A percentile compares a stretch with the other conserved stretches of the same genome.
These are phyloP conservation scores for Lipomyces anomalus DNA, from an alignment of 805 yeast genomes.

Conservation along the genomic window DNA sequence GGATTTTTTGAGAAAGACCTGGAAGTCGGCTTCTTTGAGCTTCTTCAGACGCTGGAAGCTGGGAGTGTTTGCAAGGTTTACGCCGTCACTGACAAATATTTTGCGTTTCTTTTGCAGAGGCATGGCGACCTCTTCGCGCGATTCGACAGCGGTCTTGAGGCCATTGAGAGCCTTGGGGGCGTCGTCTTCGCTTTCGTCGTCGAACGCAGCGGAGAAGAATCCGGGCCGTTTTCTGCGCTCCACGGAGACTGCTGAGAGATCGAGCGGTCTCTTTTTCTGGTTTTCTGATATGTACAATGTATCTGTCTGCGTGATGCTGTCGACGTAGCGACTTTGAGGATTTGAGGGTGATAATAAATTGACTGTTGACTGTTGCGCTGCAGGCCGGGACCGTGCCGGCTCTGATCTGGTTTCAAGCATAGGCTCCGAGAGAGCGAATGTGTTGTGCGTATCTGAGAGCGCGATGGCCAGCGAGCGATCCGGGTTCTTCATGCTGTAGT, in stretches of 20 bases:
- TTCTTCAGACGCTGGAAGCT: not conserved
- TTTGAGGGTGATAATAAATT: too few species aligned
- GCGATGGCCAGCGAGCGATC: not conserved
- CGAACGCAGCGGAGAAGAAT: constrained; percentile 33
- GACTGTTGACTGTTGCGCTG: too few species aligned
- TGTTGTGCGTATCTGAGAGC: not conserved
- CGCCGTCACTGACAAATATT: constrained; percentile 9
- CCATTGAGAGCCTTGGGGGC: not conserved
- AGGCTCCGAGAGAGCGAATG: not conserved
- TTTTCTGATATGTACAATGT: not conserved
- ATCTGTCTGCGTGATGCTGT: constrained; percentile 18
- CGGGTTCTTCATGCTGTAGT: too few species aligned
- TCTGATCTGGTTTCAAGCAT: not conserved
- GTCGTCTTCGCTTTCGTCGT: constrained; percentile 28
- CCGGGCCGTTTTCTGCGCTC: constrained; percentile 33
- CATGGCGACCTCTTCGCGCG: not conserved
- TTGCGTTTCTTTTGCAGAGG: constrained; percentile 6
- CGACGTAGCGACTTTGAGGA: too few species aligned
- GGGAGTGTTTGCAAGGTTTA: constrained; percentile 1
- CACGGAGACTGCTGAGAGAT: constrained; percentile 25
- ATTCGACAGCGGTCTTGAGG: not conserved
- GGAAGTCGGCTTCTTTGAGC: constrained; percentile 2
- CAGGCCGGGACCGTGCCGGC: not conserved
- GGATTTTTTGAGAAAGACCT: constrained; percentile 5
- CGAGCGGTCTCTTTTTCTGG: constrained; percentile 20